phyloP scores from a whole-genome alignment of 768 basidiomycete species.

The Hygrophoropsis aurantiaca region DNA sequence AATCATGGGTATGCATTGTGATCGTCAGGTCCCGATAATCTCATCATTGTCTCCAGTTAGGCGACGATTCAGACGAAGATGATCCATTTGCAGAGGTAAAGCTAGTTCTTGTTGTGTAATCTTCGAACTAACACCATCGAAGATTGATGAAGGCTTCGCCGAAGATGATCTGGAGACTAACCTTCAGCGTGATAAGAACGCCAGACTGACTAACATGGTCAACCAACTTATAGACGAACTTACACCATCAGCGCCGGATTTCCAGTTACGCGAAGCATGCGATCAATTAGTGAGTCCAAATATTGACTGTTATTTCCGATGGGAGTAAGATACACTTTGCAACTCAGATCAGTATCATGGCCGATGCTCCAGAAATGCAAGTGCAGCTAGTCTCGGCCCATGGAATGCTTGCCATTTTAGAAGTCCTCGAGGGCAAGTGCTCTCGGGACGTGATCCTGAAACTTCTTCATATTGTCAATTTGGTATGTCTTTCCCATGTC shows the following conservation, averaged over 20 bases:
- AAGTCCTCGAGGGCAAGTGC: slow-evolving; percentile 86
- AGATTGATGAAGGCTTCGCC: slow-evolving; percentile 92
- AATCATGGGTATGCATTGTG: slow-evolving; percentile 68
- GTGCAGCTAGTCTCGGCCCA: slow-evolving; percentile 87
- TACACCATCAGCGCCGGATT: slow-evolving; percentile 77
- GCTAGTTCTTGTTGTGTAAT: not conserved
- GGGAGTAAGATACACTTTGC: slow-evolving; percentile 3
- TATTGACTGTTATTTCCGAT: too few relatives aligned
- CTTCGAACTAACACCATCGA: slow-evolving; percentile 6
- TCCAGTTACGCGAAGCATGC: slow-evolving; percentile 80
- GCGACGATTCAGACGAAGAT: slow-evolving; percentile 86
- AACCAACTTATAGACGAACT: slow-evolving; percentile 87
- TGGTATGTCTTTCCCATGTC: slow-evolving; percentile 47
- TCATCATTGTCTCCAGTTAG: slow-evolving; percentile 44
- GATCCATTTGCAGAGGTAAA: slow-evolving; percentile 94
- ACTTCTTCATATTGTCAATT: slow-evolving; percentile 84
- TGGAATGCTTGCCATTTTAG: slow-evolving; percentile 92
- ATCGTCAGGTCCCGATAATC: slow-evolving; percentile 1
- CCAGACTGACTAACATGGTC: slow-evolving; percentile 78
- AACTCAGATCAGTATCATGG: slow-evolving; percentile 67
- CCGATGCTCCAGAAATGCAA: slow-evolving; percentile 83
- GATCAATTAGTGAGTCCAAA: slow-evolving; percentile 74
- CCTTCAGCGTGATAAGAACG: slow-evolving; percentile 90
- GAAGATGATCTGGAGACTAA: slow-evolving; percentile 93
- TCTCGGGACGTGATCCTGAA: slow-evolving; percentile 85